Evolutionary conservation across 345 rosid genomes (phyloP), one percentile per base, ranked within the genome.

Genomic region (Bruguiera parviflora): DNA sequence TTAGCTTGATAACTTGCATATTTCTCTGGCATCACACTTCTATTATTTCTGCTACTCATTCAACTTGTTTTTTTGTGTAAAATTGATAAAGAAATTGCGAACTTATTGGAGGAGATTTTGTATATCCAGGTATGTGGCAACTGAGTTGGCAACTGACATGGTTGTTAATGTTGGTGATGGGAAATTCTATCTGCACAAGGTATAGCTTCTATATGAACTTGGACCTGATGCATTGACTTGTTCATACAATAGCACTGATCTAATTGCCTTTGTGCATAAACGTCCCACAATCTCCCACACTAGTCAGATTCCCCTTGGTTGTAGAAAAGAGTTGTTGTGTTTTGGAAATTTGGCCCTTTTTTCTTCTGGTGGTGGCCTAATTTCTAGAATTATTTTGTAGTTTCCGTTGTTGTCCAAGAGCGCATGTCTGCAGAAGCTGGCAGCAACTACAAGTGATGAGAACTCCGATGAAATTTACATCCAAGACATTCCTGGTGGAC

Each of bases 401-500:
- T 89, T 87, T 70, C 96, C 96, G 4, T 75, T 89, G 58, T 79
- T 89, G 56, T 87, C 92, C 65, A 87, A 87, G 80, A 86, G 96
- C 69, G 85, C 76, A 1, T 84, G 78, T 37, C 75, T 89, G 70
- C 92, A 89, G 76, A 87, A 89, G 78, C 72, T 85, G 55, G 85
- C 85, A 3, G 82, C 91, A 0, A 75, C 75, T 58, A 65, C 82
- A 21, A 75, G 73, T 33, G 84, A 85, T 28, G 92, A 86, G 21
- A 72, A 63, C 47, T 71, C 75, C 4, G 91, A 86, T 63, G 94
- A 93, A 76, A 81, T 93, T 71, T 61, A 65, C 77, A 84, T 91
- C 60, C 82, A 71, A 6, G 96, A 88, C 67, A 74, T 91, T 19
- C 97, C 97, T 0, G 98, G 98, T 28, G 98, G 98, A 10, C 91